Conservation (phyloP, 176 grass and related monocot species). For the Triticum urartu region DNA sequence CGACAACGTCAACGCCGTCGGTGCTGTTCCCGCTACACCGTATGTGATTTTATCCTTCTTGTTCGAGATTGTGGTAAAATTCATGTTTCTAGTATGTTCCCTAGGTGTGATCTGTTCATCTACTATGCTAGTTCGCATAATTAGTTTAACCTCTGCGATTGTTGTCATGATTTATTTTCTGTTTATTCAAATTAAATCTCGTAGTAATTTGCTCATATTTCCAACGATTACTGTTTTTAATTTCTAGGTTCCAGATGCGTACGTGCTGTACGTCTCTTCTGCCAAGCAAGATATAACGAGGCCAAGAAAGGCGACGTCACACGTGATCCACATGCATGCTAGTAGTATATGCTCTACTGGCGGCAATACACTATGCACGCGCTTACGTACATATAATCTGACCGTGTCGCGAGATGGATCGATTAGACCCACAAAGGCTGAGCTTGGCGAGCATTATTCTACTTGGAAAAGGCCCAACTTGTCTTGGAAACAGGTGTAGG, state of each 20-base stretch:
- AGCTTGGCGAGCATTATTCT: neutral
- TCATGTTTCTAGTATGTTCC: too few species aligned
- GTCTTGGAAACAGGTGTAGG: neutral
- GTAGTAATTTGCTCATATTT: too few species aligned
- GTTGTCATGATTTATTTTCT: too few species aligned
- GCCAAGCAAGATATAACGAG: neutral
- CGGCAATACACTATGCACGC: neutral
- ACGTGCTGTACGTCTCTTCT: neutral
- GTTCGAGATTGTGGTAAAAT: too few species aligned
- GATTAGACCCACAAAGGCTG: neutral
- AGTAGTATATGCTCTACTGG: neutral
- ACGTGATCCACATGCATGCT: conserved; percentile 36
- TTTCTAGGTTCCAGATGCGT: neutral
- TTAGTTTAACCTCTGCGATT: too few species aligned
- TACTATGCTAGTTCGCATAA: too few species aligned
- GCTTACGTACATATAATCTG: neutral
- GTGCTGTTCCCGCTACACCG: too few species aligned
- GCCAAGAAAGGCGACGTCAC: conserved; percentile 36
- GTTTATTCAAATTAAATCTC: too few species aligned
- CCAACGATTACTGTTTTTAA: too few species aligned
- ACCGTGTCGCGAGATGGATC: neutral
- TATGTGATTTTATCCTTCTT: too few species aligned
- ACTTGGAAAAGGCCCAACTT: neutral
- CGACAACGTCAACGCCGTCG: too few species aligned
- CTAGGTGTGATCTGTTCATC: too few species aligned